Evolutionary conservation across 805 yeast species (phyloP).

Genomic region (Metschnikowia sp.): DNA sequence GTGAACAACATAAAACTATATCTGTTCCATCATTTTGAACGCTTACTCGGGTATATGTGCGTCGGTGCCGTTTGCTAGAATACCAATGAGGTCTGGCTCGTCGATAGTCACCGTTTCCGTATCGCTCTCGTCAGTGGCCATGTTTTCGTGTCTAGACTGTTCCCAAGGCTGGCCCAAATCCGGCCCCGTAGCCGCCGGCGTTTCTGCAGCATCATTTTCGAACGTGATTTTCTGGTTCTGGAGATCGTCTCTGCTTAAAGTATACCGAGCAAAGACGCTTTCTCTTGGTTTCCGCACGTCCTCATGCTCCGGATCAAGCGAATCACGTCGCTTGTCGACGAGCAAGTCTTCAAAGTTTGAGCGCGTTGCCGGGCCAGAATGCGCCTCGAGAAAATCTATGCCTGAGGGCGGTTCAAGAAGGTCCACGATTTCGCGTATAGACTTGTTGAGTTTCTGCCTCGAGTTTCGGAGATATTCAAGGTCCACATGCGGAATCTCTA

Average conservation of each 20-base stretch:
- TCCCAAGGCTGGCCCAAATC: neutral
- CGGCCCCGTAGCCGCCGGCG: neutral
- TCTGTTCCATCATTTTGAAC: neutral
- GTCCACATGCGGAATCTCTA: slow-evolving; percentile 16
- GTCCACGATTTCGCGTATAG: slow-evolving; percentile 15
- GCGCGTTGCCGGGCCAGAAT: neutral
- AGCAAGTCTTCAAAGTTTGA: slow-evolving; percentile 12
- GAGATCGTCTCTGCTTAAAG: slow-evolving; percentile 15
- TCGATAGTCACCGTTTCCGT: slow-evolving; percentile 17
- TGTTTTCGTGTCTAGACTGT: neutral
- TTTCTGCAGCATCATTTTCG: neutral
- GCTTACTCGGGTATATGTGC: neutral
- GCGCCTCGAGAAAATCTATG: slow-evolving; percentile 4
- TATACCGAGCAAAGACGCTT: slow-evolving; percentile 14
- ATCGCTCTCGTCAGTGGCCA: slow-evolving; percentile 13
- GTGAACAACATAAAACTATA: no score
- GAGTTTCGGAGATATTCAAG: slow-evolving; percentile 15
- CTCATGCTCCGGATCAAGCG: slow-evolving; percentile 2
- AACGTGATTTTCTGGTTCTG: slow-evolving; percentile 4
- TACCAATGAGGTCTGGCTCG: slow-evolving; percentile 7
- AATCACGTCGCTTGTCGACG: slow-evolving; percentile 5
- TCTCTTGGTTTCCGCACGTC: neutral
- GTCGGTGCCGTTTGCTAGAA: neutral
- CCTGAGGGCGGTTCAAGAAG: slow-evolving; percentile 17
- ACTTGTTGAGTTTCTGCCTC: slow-evolving; percentile 13